Conservation (phyloP, 2,329 filamentous ascomycete genomes). For the Lomentospora prolificans region DNA sequence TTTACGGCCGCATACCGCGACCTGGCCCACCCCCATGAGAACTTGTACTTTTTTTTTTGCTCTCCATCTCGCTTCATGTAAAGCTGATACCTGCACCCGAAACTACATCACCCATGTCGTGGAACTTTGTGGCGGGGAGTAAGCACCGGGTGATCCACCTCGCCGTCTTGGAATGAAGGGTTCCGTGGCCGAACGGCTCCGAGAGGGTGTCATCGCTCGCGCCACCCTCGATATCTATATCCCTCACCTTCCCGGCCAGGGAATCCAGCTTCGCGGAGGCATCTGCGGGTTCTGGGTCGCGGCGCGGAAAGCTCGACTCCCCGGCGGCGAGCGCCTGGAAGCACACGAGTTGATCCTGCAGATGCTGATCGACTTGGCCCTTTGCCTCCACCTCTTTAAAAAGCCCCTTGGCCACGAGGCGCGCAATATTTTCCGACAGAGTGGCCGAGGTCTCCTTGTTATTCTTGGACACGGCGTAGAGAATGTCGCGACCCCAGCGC, state of each 20-base stretch:
- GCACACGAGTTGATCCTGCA: constrained; percentile 52
- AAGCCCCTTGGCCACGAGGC: constrained; percentile 34
- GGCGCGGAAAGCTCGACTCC: constrained; percentile 34
- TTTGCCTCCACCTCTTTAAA: constrained; percentile 32
- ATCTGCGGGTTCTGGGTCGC: constrained; percentile 11
- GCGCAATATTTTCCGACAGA: constrained; percentile 29
- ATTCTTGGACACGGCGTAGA: constrained; percentile 32
- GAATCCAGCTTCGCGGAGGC: constrained; percentile 11
- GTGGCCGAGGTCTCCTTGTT: constrained; percentile 16
- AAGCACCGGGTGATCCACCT: constrained; percentile 48
- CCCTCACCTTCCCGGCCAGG: constrained; percentile 20
- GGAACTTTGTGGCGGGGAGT: constrained; percentile 38
- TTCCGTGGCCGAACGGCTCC: constrained; percentile 46
- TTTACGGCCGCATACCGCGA: neutral
- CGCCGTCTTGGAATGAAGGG: constrained; percentile 47
- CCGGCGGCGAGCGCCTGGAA: constrained; percentile 50
- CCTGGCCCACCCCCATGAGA: no score
- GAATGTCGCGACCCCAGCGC: constrained; percentile 39
- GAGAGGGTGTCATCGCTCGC: constrained; percentile 33
- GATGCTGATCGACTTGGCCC: constrained; percentile 42
- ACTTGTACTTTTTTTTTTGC: neutral
- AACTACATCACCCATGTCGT: constrained; percentile 38
- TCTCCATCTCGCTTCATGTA: neutral
- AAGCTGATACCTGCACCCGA: constrained; percentile 30
- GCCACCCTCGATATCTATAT: constrained; percentile 18